A percentile compares a stretch with the other conserved stretches of the same genome.
phyloP scores from a whole-genome alignment of 73 alveolate genomes.

The Breviolum minutum region DNA sequence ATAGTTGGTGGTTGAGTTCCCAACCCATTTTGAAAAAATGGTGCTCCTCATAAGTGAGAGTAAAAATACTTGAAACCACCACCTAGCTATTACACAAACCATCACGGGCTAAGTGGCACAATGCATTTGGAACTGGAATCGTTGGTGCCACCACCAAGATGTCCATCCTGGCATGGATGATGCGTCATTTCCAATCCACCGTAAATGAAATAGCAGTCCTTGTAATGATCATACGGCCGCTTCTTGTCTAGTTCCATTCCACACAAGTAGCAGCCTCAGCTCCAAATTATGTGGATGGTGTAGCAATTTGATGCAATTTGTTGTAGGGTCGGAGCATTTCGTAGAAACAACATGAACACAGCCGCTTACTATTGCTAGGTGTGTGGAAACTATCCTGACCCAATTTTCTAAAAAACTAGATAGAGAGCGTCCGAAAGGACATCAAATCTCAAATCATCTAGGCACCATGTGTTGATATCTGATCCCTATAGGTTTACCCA shows the following conservation, averaged over 20 bases:
- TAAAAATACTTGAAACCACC: too few relatives aligned
- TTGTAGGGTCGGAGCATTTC: too few relatives aligned
- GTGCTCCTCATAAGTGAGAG: too few relatives aligned
- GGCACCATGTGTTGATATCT: too few relatives aligned
- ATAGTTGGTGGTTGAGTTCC: too few relatives aligned
- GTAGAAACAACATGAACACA: neutral
- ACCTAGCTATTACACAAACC: too few relatives aligned
- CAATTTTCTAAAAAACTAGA: too few relatives aligned
- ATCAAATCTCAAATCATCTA: too few relatives aligned
- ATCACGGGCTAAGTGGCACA: constrained; percentile 21
- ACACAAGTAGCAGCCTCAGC: constrained; percentile 83
- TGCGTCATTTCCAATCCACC: neutral
- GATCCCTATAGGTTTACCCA: too few relatives aligned
- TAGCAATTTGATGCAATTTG: too few relatives aligned
- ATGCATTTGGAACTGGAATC: constrained; percentile 65
- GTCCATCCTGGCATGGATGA: constrained; percentile 87
- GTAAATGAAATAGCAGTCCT: constrained; percentile 6
- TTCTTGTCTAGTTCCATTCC: constrained; percentile 55
- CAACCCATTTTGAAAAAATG: too few relatives aligned
- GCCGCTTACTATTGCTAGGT: neutral
- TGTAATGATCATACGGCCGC: constrained; percentile 91
- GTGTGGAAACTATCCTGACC: neutral
- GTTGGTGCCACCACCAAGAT: constrained; percentile 86
- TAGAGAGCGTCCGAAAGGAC: too few relatives aligned
- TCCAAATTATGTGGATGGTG: neutral